A percentile compares a stretch with the other conserved stretches of the same genome.
Evolutionary conservation across 371 early-diverging fungal species (phyloP).

Genomic region (Nematocida parisii): DNA sequence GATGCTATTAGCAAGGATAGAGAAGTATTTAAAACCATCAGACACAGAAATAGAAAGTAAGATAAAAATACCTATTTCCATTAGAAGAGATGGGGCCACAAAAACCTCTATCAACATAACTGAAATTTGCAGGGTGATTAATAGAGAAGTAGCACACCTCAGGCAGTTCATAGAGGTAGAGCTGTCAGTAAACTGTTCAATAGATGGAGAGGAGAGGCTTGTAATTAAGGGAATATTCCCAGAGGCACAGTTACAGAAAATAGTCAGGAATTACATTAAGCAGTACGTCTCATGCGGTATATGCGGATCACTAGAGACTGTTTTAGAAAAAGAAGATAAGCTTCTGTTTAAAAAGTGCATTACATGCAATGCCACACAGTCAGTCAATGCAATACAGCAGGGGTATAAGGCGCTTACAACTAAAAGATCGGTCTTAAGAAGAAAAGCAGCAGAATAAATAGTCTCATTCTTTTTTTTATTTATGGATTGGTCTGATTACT

Average conservation of each 20-base stretch:
- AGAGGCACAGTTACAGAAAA: constrained; percentile 95
- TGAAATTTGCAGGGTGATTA: constrained; percentile 61
- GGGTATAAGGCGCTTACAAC: constrained; percentile 82
- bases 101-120: constrained; percentile 68
- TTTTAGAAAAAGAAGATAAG: constrained; percentile 89
- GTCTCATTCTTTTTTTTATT: constrained; percentile 18
- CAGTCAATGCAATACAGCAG: constrained; percentile 76
- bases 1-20: constrained; percentile 63
- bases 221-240: constrained; percentile 95
- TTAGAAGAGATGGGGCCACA: constrained; percentile 62
- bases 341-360: constrained; percentile 94
- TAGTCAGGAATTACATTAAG: constrained; percentile 90
- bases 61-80: constrained; percentile 67
- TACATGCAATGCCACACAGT: constrained; percentile 87
- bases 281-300: constrained; percentile 98
- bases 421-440: constrained; percentile 51
- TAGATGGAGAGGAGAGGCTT: constrained; percentile 84
- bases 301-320: constrained; percentile 87
- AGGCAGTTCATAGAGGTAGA: constrained; percentile 93
- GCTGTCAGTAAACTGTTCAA: constrained; percentile 91
- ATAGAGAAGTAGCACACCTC: constrained; percentile 88
- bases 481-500: constrained; percentile 43
- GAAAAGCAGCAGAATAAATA: constrained; percentile 54
- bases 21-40: constrained; percentile 61
- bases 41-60: constrained; percentile 55